Percentiles rank a stretch among this genome's conserved stretches.
phyloP scores from a whole-genome alignment of 2,329 filamentous ascomycete genomes.

The Cladosporium sp. region DNA sequence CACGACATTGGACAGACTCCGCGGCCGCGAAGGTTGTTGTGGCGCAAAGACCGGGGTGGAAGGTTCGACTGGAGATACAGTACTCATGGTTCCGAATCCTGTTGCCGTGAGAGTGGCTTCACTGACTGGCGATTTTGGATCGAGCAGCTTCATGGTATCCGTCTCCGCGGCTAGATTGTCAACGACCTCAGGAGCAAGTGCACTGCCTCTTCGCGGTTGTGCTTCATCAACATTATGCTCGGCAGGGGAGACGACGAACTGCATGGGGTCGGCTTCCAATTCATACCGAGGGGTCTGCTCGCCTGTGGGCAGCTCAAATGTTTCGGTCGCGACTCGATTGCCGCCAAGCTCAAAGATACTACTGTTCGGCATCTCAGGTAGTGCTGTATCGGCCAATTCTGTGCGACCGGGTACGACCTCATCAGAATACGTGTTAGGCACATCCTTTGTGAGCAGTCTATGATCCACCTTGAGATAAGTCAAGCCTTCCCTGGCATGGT shows the following conservation, averaged over 20 bases:
- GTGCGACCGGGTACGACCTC: conserved; percentile 21
- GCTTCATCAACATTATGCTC: conserved; percentile 28
- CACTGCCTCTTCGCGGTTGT: conserved; percentile 35
- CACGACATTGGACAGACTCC: conserved; percentile 26
- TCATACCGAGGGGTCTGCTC: conserved; percentile 29
- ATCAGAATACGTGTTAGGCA: conserved; percentile 19
- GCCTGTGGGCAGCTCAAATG: conserved; percentile 22
- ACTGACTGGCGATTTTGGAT: conserved; percentile 17
- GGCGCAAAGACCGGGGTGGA: conserved; percentile 5
- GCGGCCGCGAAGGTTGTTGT: conserved; percentile 14
- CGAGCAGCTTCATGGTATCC: conserved; percentile 15
- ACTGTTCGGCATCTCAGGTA: conserved; percentile 16
- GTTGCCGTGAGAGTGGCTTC: conserved; percentile 14
- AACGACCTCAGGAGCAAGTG: conserved; percentile 42
- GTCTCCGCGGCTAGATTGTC: conserved; percentile 17
- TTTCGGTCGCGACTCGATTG: conserved; percentile 17
- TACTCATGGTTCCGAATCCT: conserved; percentile 2
- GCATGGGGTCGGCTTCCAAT: conserved; percentile 32
- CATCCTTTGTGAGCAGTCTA: conserved; percentile 41
- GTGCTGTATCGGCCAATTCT: conserved; percentile 24
- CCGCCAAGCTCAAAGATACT: conserved; percentile 27
- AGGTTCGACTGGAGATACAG: conserved; percentile 5
- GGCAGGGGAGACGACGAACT: conserved; percentile 28
- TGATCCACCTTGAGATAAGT: conserved; percentile 52
- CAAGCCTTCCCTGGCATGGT: conserved; percentile 35